Conservation (phyloP, 2,329 filamentous ascomycete genomes). For the Xylariomycetidae sp. region DNA sequence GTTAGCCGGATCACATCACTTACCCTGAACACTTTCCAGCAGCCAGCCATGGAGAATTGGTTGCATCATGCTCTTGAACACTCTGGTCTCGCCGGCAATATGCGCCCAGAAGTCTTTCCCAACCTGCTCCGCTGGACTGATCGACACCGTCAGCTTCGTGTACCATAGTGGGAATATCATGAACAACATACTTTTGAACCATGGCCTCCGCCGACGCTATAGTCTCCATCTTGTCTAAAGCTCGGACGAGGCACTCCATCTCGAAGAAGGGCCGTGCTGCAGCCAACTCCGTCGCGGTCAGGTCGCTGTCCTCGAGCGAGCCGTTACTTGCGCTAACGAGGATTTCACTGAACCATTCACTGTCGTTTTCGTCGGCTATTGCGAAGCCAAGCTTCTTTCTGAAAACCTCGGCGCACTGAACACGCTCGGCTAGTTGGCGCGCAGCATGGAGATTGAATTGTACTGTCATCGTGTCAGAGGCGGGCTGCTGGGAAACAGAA, state of each 20-base stretch:
- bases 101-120: constrained; percentile 45
- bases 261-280: constrained; percentile 59
- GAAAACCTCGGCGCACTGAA: constrained; percentile 45
- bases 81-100: constrained; percentile 49
- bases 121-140: constrained; percentile 27
- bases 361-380: constrained; percentile 27
- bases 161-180: neutral
- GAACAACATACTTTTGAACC: constrained; percentile 41
- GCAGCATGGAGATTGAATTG: constrained; percentile 48
- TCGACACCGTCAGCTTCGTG: constrained; percentile 20
- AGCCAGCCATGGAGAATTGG: constrained; percentile 63
- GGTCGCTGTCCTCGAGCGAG: constrained; percentile 28
- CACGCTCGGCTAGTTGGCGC: constrained; percentile 44
- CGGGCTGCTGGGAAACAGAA: neutral
- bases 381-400: constrained; percentile 26
- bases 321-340: constrained; percentile 13
- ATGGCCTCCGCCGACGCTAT: constrained; percentile 52
- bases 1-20: constrained; percentile 14
- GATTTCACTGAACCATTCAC: constrained; percentile 26
- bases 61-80: constrained; percentile 49
- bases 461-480: constrained; percentile 28
- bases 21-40: constrained; percentile 48
- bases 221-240: constrained; percentile 62
- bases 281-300: constrained; percentile 37
- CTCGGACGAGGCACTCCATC: constrained; percentile 60